Conservation (phyloP, 192 early-diverging fungal species). For the Rhizophagus clarus region DNA sequence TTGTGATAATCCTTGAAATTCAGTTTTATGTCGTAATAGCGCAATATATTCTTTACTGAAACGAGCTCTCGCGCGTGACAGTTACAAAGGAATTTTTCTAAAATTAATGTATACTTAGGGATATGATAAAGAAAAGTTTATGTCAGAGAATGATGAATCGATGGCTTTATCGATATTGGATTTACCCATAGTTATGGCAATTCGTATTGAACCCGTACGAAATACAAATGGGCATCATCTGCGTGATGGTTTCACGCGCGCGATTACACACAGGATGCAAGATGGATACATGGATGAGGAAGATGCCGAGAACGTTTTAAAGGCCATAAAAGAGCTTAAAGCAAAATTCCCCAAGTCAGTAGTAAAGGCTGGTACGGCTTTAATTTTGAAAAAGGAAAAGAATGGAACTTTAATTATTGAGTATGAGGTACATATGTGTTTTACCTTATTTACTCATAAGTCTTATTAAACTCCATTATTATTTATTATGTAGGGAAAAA, state of each 20-base stretch:
- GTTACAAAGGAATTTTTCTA: not conserved
- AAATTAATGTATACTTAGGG: conserved; percentile 23
- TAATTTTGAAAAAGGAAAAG: conserved; percentile 50
- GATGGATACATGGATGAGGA: conserved; percentile 42
- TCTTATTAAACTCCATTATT: not conserved
- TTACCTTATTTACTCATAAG: no score
- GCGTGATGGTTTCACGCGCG: conserved; percentile 57
- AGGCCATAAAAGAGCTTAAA: conserved; percentile 56
- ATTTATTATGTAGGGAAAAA: conserved; percentile 42
- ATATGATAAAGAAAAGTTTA: conserved; percentile 41
- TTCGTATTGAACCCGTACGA: conserved; percentile 48
- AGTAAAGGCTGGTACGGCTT: conserved; percentile 47
- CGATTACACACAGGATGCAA: conserved; percentile 48
- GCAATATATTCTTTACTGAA: no score
- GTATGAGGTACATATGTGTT: conserved; percentile 32
- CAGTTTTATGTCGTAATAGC: no score
- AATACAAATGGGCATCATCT: conserved; percentile 55
- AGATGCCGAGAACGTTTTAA: conserved; percentile 49
- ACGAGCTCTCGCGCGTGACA: no score
- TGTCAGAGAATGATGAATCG: conserved; percentile 31
- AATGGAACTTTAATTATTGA: conserved; percentile 44
- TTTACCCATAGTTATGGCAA: conserved; percentile 50
- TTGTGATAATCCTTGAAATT: no score
- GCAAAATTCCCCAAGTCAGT: conserved; percentile 49
- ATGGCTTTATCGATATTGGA: conserved; percentile 38